These are phyloP conservation scores for Torrubiellomyces zombiae DNA, from an alignment of 2,329 filamentous ascomycete genomes.

Conservation along the genomic window DNA sequence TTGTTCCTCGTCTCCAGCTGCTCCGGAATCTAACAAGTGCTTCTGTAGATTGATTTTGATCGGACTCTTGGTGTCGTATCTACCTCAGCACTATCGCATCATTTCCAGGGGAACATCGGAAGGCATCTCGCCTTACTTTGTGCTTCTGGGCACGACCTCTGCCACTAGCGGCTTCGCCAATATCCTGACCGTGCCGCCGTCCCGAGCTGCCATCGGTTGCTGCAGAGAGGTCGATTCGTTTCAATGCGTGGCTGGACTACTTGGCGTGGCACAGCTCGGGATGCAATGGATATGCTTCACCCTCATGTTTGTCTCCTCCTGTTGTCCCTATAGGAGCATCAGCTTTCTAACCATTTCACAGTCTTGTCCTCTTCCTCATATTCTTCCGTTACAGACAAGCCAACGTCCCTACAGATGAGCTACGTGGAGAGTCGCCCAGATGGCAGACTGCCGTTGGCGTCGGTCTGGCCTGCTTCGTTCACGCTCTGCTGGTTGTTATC, in stretches of 20 bases:
- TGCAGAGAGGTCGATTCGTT: constrained; percentile 68
- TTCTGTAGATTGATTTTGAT: constrained; percentile 51
- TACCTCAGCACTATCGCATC: constrained; percentile 89
- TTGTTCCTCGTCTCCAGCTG: background rate
- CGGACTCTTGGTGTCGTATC: constrained; percentile 81
- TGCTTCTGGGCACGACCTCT: constrained; percentile 83
- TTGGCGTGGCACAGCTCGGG: constrained; percentile 83
- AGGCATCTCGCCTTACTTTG: constrained; percentile 88
- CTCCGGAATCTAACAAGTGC: background rate
- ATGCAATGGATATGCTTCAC: constrained; percentile 86
- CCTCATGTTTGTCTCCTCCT: constrained; percentile 53
- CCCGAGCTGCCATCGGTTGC: constrained; percentile 67
- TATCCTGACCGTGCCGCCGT: constrained; percentile 75
- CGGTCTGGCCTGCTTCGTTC: constrained; percentile 53
- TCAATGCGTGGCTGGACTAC: constrained; percentile 68
- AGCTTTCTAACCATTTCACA: constrained; percentile 22
- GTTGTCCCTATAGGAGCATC: background rate
- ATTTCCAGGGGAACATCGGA: constrained; percentile 72
- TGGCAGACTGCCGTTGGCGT: constrained; percentile 70
- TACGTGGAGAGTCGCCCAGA: constrained; percentile 37
- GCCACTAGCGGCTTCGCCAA: constrained; percentile 82
- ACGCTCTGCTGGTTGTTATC: constrained; percentile 55
- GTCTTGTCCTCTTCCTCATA: constrained; percentile 80
- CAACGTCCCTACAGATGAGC: constrained; percentile 31
- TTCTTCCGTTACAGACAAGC: constrained; percentile 63